Percentiles rank a stretch among this genome's conserved stretches.
Conservation (phyloP, 164 flowering plant species). For the Malania oleifera region DNA sequence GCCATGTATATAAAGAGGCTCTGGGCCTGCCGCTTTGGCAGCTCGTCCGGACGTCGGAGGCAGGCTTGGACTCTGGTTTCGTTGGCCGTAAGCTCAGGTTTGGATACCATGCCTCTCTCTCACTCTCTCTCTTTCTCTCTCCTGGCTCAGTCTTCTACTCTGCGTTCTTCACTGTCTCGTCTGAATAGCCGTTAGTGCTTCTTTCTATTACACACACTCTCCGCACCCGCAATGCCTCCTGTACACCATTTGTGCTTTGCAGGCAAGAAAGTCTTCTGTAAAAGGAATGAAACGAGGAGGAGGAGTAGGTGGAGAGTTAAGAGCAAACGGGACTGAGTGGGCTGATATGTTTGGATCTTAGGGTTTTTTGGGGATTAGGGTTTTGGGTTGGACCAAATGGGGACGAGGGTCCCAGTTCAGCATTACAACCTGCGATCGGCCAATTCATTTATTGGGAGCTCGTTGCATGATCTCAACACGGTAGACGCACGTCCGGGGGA, state of each 20-base stretch:
- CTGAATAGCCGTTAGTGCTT: constrained; percentile 12
- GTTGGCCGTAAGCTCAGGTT: constrained; percentile 30
- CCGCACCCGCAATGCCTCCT: no score
- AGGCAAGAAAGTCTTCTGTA: background rate
- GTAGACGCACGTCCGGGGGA: constrained; percentile 44
- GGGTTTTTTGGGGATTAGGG: constrained; percentile 15
- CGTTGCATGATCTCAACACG: constrained; percentile 67
- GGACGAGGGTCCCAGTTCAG: constrained; percentile 54
- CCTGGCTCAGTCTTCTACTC: no score
- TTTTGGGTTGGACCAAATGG: constrained; percentile 29
- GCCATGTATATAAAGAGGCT: no score
- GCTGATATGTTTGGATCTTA: background rate
- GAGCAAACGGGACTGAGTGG: background rate
- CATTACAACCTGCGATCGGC: constrained; percentile 55
- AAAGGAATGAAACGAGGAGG: no score
- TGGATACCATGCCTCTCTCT: constrained; percentile 14
- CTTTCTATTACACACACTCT: no score
- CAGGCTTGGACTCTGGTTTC: constrained; percentile 38
- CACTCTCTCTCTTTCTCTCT: constrained; percentile 1
- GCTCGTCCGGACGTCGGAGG: constrained; percentile 32
- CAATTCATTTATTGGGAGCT: constrained; percentile 50
- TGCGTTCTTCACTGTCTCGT: no score
- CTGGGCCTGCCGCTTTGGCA: constrained; percentile 19
- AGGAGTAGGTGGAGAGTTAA: constrained; percentile 13
- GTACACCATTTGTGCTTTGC: background rate